These are phyloP conservation scores for Macrotyloma uniflorum DNA, from an alignment of 306 rosid species.

Conservation along the genomic window DNA sequence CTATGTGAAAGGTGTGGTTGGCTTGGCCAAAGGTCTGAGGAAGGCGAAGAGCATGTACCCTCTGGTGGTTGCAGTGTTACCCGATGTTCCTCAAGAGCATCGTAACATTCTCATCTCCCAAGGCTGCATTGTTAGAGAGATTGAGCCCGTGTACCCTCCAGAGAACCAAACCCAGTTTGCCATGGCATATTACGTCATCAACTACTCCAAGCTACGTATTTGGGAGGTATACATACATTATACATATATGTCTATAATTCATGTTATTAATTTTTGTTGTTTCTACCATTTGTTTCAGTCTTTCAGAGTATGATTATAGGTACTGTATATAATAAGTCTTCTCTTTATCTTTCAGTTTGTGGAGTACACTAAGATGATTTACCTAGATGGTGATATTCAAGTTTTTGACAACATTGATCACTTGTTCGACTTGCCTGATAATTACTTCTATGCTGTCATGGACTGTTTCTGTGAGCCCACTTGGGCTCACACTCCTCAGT, in stretches of 20 bases:
- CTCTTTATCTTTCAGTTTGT: constrained; percentile 67
- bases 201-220: constrained; percentile 87
- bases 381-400: constrained; percentile 80
- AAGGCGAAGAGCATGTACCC: constrained; percentile 68
- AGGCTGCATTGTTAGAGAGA: constrained; percentile 71
- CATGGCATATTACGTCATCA: constrained; percentile 92
- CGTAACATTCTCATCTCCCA: constrained; percentile 62
- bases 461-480: constrained; percentile 83
- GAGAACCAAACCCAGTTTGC: constrained; percentile 77
- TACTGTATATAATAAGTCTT: neutral
- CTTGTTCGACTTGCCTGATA: constrained; percentile 59
- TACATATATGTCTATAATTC: neutral
- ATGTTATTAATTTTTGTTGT: neutral
- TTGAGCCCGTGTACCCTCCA: constrained; percentile 75
- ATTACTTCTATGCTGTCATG: constrained; percentile 70
- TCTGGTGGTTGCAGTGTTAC: constrained; percentile 75
- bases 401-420: constrained; percentile 76
- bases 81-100: constrained; percentile 82
- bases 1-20: constrained; percentile 84
- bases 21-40: constrained; percentile 80
- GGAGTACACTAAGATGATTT: constrained; percentile 83
- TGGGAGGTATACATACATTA: constrained; percentile 64
- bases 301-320: neutral
- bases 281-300: neutral
- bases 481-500: constrained; percentile 65